Conservation (phyloP, 163 green algal species). For the Scenedesmus sp. region DNA sequence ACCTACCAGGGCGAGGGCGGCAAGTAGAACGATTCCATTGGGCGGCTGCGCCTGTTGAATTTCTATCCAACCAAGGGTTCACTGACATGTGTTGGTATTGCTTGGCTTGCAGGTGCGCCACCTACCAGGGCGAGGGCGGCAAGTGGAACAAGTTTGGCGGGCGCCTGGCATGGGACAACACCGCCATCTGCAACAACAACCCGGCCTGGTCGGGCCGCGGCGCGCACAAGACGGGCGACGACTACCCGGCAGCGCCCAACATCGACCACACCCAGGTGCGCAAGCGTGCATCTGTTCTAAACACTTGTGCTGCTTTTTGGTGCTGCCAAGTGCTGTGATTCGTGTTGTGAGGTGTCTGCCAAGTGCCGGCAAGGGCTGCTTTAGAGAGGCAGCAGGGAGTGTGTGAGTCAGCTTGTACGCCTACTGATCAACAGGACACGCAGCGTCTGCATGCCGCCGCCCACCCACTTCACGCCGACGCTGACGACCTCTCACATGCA, state of each 20-base stretch:
- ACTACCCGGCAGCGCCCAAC: slow-evolving; percentile 93
- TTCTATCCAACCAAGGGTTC: too few species aligned
- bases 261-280: slow-evolving; percentile 86
- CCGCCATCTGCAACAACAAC: slow-evolving; percentile 93
- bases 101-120: slow-evolving; percentile 53
- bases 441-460: too few species aligned
- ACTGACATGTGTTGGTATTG: neutral
- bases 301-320: too few species aligned
- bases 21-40: slow-evolving; percentile 79
- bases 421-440: too few species aligned
- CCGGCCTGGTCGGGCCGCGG: slow-evolving; percentile 87
- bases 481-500: neutral
- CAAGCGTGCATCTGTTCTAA: too few species aligned
- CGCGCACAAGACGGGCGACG: slow-evolving; percentile 82
- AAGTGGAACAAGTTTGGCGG: slow-evolving; percentile 96
- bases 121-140: slow-evolving; percentile 79
- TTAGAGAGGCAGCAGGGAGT: too few species aligned
- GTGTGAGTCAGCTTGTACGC: too few species aligned
- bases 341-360: too few species aligned
- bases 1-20: slow-evolving; percentile 79
- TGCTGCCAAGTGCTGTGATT: too few species aligned
- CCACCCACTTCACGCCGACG: too few species aligned
- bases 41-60: too few species aligned
- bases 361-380: too few species aligned
- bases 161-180: slow-evolving; percentile 92